phyloP scores from a whole-genome alignment of 148 eudicot genomes.

The Vaccinium vitisidaea region DNA sequence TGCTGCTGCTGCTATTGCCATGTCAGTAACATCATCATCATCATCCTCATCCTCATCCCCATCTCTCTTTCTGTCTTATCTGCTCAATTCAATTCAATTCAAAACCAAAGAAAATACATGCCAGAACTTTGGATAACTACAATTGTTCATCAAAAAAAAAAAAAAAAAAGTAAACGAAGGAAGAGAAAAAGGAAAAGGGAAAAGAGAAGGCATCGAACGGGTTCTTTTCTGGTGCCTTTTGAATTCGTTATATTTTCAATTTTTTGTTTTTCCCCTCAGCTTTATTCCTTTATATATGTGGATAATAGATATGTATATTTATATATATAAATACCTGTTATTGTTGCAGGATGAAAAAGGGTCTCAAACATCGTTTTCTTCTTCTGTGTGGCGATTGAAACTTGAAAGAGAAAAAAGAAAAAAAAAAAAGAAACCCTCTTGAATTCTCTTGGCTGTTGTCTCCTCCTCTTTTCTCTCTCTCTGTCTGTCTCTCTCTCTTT shows the following conservation, averaged over 20 bases:
- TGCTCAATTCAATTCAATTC: slow-evolving; percentile 11
- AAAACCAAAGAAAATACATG: slow-evolving; percentile 14
- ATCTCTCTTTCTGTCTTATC: slow-evolving; percentile 13
- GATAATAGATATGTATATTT: not conserved
- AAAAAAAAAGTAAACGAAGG: not conserved
- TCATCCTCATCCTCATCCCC: not conserved
- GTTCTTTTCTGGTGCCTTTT: not conserved
- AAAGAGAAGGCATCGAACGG: slow-evolving; percentile 13
- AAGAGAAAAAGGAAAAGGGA: not conserved
- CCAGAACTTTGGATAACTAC: not conserved
- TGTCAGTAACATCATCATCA: slow-evolving; percentile 28
- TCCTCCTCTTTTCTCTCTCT: slow-evolving; percentile 31
- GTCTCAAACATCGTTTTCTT: slow-evolving; percentile 46
- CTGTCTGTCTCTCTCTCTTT: slow-evolving; percentile 31
- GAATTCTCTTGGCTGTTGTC: slow-evolving; percentile 27
- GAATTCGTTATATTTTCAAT: not conserved
- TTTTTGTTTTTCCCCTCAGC: not conserved
- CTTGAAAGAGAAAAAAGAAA: not conserved
- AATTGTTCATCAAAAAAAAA: slow-evolving; percentile 6
- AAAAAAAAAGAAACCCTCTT: slow-evolving; percentile 9
- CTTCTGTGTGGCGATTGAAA: slow-evolving; percentile 31
- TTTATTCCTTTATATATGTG: slow-evolving; percentile 11
- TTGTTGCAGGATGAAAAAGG: slow-evolving; percentile 28
- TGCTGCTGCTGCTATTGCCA: slow-evolving; percentile 34
- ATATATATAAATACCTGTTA: slow-evolving; percentile 32